Evolutionary conservation across 192 early-diverging fungal species (phyloP), one percentile per base, ranked within the genome.

Genomic region (Podila horticola): DNA sequence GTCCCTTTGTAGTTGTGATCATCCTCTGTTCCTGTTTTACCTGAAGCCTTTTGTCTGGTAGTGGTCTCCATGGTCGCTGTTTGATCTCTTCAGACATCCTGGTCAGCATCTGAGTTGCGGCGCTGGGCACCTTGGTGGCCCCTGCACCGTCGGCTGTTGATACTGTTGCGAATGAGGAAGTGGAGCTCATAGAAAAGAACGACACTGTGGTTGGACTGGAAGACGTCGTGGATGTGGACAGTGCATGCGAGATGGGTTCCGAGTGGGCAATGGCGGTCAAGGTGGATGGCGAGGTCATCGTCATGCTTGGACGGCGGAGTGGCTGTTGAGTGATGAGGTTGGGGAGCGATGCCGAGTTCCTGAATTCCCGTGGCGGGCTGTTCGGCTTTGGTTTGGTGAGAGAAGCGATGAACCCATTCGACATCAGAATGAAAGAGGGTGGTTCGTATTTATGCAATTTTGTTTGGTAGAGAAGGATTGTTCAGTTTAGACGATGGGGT

Each of bases 241-340:
- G 52, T 63, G 62, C 20, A 38, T 31, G 60, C 0, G 52, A 45
- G 31, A 38, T 22, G 38, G 51, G 12, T 26, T 66, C 74, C n/a
- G 67, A 3, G 17, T 41, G 38, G 30, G 67, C 34, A 13, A 48
- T 51, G 30, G 71, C 31, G 28, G 67, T 73, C 30, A 58, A 30
- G 61, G 71, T 60, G 0, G 66, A 20, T 1, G 55, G 41, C 9
- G 71, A 49, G 34, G 34, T 36, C 20, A 69, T 67, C 1, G 62
- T 81, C 77, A 81, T 81, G 67, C 66, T 69, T 2, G 69, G 36
- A 36, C 71, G 58, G 13, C 71, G 66, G 15, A 66, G 5, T 11
- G 77, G 77, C 19, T 81, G 77, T 24, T 81, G 70, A 26, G 71
- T 65, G 45, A 73, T 81, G 66, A 81, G 77, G 49, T 81, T 57